Evolutionary conservation across 2,329 filamentous ascomycete species (phyloP).

Genomic region (Claviceps arundinis): DNA sequence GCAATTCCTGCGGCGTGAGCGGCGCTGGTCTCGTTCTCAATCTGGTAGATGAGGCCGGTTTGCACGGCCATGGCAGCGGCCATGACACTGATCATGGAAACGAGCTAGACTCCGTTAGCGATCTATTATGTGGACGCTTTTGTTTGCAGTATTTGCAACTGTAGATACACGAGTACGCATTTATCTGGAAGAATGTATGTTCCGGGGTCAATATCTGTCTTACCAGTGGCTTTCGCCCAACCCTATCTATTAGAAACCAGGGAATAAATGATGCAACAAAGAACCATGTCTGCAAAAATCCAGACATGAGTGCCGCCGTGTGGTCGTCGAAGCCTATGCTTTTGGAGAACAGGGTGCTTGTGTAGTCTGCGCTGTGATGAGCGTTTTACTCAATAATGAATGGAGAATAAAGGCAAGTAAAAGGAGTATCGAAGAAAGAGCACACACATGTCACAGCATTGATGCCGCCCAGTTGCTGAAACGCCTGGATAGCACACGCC

Average conservation of each 20-base stretch:
- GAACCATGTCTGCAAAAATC: slow-evolving; percentile 35
- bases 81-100: slow-evolving; percentile 28
- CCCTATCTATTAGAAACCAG: slow-evolving; percentile 32
- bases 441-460: slow-evolving; percentile 32
- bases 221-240: slow-evolving; percentile 30
- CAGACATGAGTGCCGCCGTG: slow-evolving; percentile 37
- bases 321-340: slow-evolving; percentile 28
- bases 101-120: slow-evolving; percentile 10
- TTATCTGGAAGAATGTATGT: too few relatives aligned
- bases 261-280: slow-evolving; percentile 28
- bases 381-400: background rate
- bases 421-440: too few relatives aligned
- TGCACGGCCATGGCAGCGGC: slow-evolving; percentile 27
- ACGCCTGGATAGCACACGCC: slow-evolving; percentile 17
- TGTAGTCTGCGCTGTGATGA: slow-evolving; percentile 21
- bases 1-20: slow-evolving; percentile 22
- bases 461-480: slow-evolving; percentile 35
- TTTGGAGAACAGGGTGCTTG: slow-evolving; percentile 31
- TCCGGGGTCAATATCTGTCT: background rate
- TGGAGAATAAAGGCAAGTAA: background rate
- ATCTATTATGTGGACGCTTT: background rate
- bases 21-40: slow-evolving; percentile 20
- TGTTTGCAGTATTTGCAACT: too few relatives aligned
- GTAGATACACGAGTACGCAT: too few relatives aligned
- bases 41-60: slow-evolving; percentile 26